These are phyloP conservation scores for Mycena crocata DNA, from an alignment of 768 basidiomycete genomes.

Conservation along the genomic window DNA sequence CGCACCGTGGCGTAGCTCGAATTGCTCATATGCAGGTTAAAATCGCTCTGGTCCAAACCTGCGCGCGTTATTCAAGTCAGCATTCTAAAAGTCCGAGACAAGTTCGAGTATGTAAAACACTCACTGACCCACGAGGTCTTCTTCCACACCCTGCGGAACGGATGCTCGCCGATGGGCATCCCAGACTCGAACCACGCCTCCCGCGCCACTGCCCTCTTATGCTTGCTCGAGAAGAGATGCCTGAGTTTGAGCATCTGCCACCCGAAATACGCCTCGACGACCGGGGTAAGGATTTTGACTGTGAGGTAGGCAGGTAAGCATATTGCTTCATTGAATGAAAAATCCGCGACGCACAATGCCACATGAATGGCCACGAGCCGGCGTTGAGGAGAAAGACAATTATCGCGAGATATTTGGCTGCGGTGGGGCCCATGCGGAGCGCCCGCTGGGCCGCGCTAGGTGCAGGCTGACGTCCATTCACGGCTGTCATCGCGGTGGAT, in stretches of 20 bases:
- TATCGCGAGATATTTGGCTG: constrained; percentile 9
- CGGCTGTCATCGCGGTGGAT: no score
- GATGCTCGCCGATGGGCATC: constrained; percentile 64
- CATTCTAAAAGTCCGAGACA: no score
- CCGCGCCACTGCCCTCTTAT: constrained; percentile 39
- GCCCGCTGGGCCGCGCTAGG: no score
- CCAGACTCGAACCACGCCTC: constrained; percentile 7
- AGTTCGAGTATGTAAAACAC: no score
- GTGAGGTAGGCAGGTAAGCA: neutral
- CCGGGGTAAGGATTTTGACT: constrained; percentile 18
- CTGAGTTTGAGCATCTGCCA: constrained; percentile 42
- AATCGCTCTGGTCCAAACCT: constrained; percentile 80
- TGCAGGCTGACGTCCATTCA: no score
- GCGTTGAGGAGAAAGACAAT: constrained; percentile 21
- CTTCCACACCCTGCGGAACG: constrained; percentile 57
- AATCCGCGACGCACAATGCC: constrained; percentile 29
- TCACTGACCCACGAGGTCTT: constrained; percentile 67
- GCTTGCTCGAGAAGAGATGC: constrained; percentile 52
- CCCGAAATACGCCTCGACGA: neutral
- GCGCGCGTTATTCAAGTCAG: no score
- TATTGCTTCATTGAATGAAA: neutral
- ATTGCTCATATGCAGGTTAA: constrained; percentile 82
- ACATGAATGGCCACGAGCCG: constrained; percentile 26
- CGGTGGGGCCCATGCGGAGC: neutral
- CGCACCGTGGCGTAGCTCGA: constrained; percentile 64